Base-by-base conservation (phyloP, 192 early-diverging fungal genomes). In the Gaertneriomyces sp. region DNA sequence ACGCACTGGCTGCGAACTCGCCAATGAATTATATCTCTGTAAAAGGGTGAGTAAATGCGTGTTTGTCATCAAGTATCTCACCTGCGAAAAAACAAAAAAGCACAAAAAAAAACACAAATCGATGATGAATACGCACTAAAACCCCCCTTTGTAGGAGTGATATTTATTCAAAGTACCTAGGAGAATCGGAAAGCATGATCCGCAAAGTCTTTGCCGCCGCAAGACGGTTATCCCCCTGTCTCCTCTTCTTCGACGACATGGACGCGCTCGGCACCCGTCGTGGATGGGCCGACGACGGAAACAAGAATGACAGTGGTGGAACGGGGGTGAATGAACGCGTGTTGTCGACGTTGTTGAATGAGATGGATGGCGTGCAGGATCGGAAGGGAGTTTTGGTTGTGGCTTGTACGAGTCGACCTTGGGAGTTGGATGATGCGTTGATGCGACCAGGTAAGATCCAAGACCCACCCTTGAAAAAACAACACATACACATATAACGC, bases 321-420 rank as follows among this genome's bases (percentile, higher is more conserved):
- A 85, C 83, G 4, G 90, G 92, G 0, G 89, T 96, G 0, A 88
- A 89, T 69, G 90, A 96, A 70, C 86, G 95, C 14, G 86, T 98
- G 1, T 79, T 99, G 7, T 95, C 93, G 17, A 93, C 79, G 8
- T 71, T 90, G 45, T 64, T 89, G 70, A 99, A 99, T 64, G 97
- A 99, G 75, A 93, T 99, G 89, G 97, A 99, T 73, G 97, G 97
- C 42, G 88, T 99, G 6, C 82, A 91, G 46, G 89, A 84, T 20
- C 81, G 86, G 14, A 77, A 81, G 6, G 89, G 88, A 0, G 93
- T 99, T 2, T 73, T 97, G 47, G 86, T 94, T 2, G 79, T 98
- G 33, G 89, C 85, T 50, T 69, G 79, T 12, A 97, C 97, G 2
- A 96, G 90, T 70, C 76, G 86, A 55, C 88, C 93, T 0, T 73